Evolutionary conservation across 2,329 filamentous ascomycete species (phyloP).

Genomic region (Saccharata proteae): DNA sequence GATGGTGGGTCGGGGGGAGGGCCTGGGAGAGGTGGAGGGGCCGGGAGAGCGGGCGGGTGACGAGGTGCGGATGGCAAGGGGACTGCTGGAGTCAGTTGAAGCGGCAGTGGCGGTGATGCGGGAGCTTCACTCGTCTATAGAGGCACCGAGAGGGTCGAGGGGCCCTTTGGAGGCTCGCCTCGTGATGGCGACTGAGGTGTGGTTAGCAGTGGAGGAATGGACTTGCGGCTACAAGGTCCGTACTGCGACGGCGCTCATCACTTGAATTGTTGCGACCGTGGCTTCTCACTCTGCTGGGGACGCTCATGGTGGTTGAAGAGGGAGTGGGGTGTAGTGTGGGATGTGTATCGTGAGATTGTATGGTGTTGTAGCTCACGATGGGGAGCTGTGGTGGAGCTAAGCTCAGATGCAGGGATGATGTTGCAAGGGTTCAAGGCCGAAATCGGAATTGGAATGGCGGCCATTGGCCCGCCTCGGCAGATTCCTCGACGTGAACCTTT

Average conservation of each 20-base stretch:
- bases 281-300: constrained; percentile 11
- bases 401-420: background rate
- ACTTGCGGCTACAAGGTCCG: background rate
- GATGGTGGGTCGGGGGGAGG: constrained; percentile 11
- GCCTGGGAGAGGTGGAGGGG: constrained; percentile 12
- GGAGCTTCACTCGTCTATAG: constrained; percentile 55
- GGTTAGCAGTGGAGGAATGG: constrained; percentile 1
- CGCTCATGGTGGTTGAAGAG: background rate
- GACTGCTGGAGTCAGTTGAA: constrained; percentile 14
- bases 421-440: constrained; percentile 1
- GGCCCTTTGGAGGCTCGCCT: constrained; percentile 66
- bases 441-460: background rate
- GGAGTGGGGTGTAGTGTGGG: constrained; percentile 1
- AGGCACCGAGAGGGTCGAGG: constrained; percentile 53
- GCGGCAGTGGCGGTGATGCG: constrained; percentile 11
- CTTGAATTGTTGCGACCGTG: constrained; percentile 20
- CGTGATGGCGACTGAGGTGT: constrained; percentile 41
- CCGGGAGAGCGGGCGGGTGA: constrained; percentile 1
- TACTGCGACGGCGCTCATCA: constrained; percentile 21
- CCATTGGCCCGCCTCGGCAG: too few species aligned
- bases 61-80: constrained; percentile 19
- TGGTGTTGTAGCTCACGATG: background rate
- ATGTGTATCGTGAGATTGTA: too few species aligned
- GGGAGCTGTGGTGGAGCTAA: constrained; percentile 3
- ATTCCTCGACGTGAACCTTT: too few species aligned